Evolutionary conservation across 2,329 filamentous ascomycete species (phyloP).

Genomic region (Xylaria sp.): DNA sequence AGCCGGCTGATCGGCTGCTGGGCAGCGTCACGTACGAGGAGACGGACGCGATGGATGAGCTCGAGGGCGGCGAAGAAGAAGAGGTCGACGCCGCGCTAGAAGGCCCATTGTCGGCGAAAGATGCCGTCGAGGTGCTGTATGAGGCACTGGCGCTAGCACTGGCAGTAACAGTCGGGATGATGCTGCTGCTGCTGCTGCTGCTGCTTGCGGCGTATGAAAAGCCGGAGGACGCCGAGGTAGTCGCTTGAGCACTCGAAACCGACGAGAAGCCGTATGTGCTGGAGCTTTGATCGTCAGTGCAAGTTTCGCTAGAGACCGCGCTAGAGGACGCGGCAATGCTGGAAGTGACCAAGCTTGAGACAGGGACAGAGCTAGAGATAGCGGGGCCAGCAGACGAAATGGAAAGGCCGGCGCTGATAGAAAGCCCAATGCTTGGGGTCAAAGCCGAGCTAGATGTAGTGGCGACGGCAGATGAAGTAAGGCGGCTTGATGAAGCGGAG

Average conservation of each 20-base stretch:
- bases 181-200: constrained; percentile 8
- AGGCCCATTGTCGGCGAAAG: constrained; percentile 18
- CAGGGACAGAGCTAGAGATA: neutral
- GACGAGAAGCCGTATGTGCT: constrained; percentile 10
- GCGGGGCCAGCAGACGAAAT: neutral
- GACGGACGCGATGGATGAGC: constrained; percentile 16
- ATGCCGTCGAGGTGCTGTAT: constrained; percentile 11
- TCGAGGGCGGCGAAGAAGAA: neutral
- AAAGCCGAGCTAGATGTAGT: constrained; percentile 1
- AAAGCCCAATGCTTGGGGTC: neutral
- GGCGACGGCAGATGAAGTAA: no score
- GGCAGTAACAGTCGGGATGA: neutral
- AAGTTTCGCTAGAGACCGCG: constrained; percentile 8
- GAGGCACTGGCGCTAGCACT: constrained; percentile 12
- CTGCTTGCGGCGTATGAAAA: constrained; percentile 12
- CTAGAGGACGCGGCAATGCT: constrained; percentile 4
- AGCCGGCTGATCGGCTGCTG: neutral
- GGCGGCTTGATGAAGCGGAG: constrained; percentile 6
- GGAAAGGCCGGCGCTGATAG: no score
- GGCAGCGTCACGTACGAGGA: constrained; percentile 6
- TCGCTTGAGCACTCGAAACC: constrained; percentile 4
- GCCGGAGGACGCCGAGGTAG: constrained; percentile 9
- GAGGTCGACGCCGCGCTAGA: constrained; percentile 1
- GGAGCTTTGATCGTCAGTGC: constrained; percentile 11
- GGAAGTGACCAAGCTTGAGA: constrained; percentile 2